phyloP scores from a whole-genome alignment of 1,284 basidiomycete species.

The Phellinidium pouzarii region DNA sequence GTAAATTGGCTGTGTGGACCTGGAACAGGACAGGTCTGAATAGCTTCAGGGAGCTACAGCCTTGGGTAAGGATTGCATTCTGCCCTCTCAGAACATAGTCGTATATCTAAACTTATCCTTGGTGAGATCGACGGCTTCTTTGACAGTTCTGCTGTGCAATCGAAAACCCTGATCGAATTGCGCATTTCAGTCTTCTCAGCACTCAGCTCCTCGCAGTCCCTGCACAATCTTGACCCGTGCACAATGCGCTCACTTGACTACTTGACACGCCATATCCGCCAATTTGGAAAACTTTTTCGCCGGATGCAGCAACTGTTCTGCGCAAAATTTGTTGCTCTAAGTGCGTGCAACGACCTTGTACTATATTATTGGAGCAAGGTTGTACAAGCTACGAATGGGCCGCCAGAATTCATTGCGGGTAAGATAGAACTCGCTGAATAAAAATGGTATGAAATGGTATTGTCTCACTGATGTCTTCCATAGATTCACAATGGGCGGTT shows the following conservation, averaged over 20 bases:
- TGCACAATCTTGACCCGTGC: slow-evolving; percentile 24
- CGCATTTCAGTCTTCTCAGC: slow-evolving; percentile 36
- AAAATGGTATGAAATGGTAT: not conserved
- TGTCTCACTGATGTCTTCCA: not conserved
- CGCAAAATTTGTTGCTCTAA: slow-evolving; percentile 55
- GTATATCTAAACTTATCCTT: slow-evolving; percentile 9
- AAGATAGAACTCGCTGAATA: slow-evolving; percentile 18
- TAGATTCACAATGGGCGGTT: slow-evolving; percentile 45
- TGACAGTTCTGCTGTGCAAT: slow-evolving; percentile 46
- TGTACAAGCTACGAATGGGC: slow-evolving; percentile 52
- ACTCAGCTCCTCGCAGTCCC: slow-evolving; percentile 11
- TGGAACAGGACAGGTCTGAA: slow-evolving; percentile 51
- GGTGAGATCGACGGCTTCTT: slow-evolving; percentile 54
- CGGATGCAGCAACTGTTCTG: slow-evolving; percentile 59
- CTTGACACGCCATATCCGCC: slow-evolving; percentile 58
- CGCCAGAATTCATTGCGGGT: slow-evolving; percentile 53
- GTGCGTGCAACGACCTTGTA: slow-evolving; percentile 56
- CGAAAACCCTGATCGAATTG: slow-evolving; percentile 46
- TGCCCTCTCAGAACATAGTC: not conserved
- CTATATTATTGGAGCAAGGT: slow-evolving; percentile 76
- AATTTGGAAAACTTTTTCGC: slow-evolving; percentile 73
- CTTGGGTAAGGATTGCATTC: slow-evolving; percentile 42
- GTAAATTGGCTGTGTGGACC: slow-evolving; percentile 60
- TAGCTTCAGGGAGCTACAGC: slow-evolving; percentile 36
- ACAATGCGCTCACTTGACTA: slow-evolving; percentile 39